Percentiles rank a stretch among this genome's conserved stretches.
phyloP scores from a whole-genome alignment of 169 alveolate species.

The Toxoplasma gondii region DNA sequence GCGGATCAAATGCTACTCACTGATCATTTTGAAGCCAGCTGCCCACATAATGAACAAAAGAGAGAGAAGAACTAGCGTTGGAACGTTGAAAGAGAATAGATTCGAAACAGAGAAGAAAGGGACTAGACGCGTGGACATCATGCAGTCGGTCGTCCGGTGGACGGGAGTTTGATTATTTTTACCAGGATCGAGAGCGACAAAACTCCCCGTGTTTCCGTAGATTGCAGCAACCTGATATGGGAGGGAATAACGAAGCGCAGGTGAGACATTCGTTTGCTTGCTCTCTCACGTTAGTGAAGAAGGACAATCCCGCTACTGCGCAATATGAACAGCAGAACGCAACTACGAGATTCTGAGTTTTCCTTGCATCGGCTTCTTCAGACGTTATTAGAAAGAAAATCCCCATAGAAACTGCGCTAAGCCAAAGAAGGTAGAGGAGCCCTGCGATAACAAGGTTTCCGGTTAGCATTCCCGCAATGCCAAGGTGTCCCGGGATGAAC shows the following conservation, averaged over 20 bases:
- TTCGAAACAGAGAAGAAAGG: slow-evolving; percentile 6
- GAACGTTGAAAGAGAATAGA: neutral
- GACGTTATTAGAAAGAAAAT: neutral
- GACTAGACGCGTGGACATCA: neutral
- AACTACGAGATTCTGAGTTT: neutral
- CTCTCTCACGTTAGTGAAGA: neutral
- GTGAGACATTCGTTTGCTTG: neutral
- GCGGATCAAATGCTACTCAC: neutral
- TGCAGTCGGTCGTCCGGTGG: neutral
- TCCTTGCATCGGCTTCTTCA: neutral
- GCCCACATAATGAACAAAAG: neutral
- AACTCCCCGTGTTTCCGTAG: neutral
- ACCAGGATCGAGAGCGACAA: slow-evolving; percentile 41
- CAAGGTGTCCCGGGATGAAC: slow-evolving; percentile 6
- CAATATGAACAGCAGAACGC: slow-evolving; percentile 15
- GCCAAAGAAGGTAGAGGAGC: neutral
- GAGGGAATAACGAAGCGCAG: neutral
- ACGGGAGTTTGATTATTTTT: neutral
- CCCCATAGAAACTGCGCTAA: neutral
- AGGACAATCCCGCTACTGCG: neutral
- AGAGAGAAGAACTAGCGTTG: neutral
- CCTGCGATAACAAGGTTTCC: neutral
- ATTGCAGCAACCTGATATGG: neutral
- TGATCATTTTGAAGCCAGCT: neutral
- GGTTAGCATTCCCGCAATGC: slow-evolving; percentile 6